Conservation (phyloP, 78 protist genomes). For the Salpingoeca rosetta region DNA sequence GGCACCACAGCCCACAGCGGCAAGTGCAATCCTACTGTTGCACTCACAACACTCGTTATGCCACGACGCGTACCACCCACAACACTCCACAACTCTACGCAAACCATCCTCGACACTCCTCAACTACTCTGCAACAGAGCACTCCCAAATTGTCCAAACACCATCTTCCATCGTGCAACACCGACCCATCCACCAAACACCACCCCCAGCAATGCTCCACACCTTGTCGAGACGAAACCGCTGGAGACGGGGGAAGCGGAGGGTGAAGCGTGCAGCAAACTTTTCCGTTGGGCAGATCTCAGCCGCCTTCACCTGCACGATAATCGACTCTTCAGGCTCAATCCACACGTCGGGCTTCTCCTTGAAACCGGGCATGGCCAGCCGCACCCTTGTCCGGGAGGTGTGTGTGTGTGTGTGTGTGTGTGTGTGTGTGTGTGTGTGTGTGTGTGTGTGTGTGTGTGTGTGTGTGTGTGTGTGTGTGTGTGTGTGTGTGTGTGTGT, state of each 20-base stretch:
- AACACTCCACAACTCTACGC: not conserved
- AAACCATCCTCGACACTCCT: not conserved
- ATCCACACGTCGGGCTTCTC: slow-evolving; percentile 68
- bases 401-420: not conserved
- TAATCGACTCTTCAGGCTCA: slow-evolving; percentile 44
- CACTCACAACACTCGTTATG: no score
- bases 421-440: no score
- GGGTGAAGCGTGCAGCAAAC: slow-evolving; percentile 46
- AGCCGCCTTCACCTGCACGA: slow-evolving; percentile 59
- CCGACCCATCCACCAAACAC: not conserved
- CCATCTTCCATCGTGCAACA: not conserved
- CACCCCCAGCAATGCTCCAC: slow-evolving; percentile 9
- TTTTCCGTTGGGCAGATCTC: slow-evolving; percentile 37
- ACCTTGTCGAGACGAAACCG: slow-evolving; percentile 58
- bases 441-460: no score
- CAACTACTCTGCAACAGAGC: not conserved
- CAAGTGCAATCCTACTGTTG: no score
- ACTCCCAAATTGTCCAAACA: not conserved
- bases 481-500: no score
- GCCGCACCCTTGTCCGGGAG: slow-evolving; percentile 20
- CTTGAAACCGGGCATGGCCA: slow-evolving; percentile 45
- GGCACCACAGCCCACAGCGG: no score
- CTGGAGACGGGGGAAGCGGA: slow-evolving; percentile 73
- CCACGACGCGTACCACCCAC: not conserved
- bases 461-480: no score